Base-by-base conservation (phyloP, 2,329 filamentous ascomycete species). In the Epichloe baconii region DNA sequence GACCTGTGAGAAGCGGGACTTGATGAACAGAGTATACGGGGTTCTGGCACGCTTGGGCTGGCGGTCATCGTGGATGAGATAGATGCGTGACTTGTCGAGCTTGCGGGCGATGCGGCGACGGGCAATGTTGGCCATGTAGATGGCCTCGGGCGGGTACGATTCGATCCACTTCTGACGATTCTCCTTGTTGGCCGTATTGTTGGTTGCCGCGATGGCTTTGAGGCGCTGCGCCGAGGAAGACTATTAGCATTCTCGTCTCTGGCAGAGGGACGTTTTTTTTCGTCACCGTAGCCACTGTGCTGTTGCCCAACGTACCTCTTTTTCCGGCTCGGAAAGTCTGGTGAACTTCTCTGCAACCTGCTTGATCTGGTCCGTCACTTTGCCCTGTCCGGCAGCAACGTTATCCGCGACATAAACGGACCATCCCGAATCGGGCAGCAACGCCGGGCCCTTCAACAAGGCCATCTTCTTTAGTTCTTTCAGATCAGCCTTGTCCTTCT, bases 101-200 rank as follows among this genome's bases (percentile, higher is more conserved):
- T 69, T 66, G 49, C 61, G 66, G 51, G 62, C 63, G 45, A 80
- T 68, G 26, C 54, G 54, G 7, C 44, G 55, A 51, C 78, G 78
- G 21, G 75, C 73, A 2, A 54, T 55, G 66, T 77, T 79, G 54
- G 77, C 76, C 2, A 63, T 54, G 46, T 59, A 54, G 49, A 79
- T 72, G 34, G 67, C 62, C 48, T 62, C 59, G 3, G 66, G 62
- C 3, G 70, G 61, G 56, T 71, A 60, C 31, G 61, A 64, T 53
- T 72, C 64, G n/a, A 79, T 61, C 77, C 77, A 80, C 15, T 66
- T 62, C 62, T 71, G 68, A 59, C 67, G 66, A 17, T 61, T 57
- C 8, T 61, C 66, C 8, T 62, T 57, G 58, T 77, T 77, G 57
- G 57, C 54, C 19, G 58, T 55, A 46, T 63, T 64, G 65, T 79